Evolutionary conservation across 2,329 filamentous ascomycete genomes (phyloP), one percentile per base, ranked within the genome.

Genomic region (Cercospora sesami): DNA sequence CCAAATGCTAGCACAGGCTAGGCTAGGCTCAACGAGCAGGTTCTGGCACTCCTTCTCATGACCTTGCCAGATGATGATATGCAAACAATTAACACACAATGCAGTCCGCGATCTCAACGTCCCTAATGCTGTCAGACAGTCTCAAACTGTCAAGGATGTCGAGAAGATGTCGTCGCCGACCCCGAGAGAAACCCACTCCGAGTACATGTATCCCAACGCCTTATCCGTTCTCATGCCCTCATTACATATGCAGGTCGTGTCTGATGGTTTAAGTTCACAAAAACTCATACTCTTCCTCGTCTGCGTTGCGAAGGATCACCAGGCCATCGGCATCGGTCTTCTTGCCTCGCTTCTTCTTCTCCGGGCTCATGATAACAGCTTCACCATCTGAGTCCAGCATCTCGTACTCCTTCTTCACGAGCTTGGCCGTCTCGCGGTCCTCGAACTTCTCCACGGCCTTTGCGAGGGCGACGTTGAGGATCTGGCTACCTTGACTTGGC

Each of bases 371-470:
- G 8, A 69, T 72, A 14, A 78, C 71, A 36, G 71, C 71, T 68
- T 79, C 75, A 18, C 78, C 78, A 16, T 78, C 75, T 16, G 75
- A 71, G 63, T 83, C 83, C 72, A 80, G 84, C 73, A 81, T 82
- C 74, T 88, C 86, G 73, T 88, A 89, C 79, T 89, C 86, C 65
- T 83, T 82, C 79, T 84, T 85, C 76, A 87, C 83, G 59, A 89
- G 77, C 79, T 87, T 86, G 78, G 87, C 85, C 2, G 86, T 88
- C 78, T 87, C 84, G 73, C 84, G 84, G 69, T 83, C 85, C 79
- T 89, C 86, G 74, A 84, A 89, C 70, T 82, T 83, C 80, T 87
- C 83, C 48, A 88, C 84, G 1, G 87, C 87, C 77, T 86, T 84
- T 65, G 81, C 82, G 36, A 89, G 80, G 10, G 87, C 86, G 16